Conservation (phyloP, 305 asterid species). For the Stenogyne calaminthoides region DNA sequence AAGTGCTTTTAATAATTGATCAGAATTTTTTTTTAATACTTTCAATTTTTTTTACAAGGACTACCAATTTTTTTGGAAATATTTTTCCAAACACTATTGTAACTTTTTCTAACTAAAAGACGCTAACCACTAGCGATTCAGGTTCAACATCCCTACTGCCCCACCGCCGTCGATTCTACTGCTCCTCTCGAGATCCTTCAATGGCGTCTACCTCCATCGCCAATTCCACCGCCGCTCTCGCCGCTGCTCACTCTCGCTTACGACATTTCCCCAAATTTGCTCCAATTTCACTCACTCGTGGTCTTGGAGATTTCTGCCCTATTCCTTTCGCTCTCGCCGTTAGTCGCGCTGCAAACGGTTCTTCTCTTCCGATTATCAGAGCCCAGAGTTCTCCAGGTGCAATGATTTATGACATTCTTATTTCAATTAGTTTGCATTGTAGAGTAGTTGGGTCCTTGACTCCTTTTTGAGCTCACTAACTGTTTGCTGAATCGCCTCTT, state of each 20-base stretch:
- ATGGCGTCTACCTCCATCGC: slow-evolving; percentile 38
- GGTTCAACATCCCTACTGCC: background rate
- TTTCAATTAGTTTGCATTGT: background rate
- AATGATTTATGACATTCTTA: background rate
- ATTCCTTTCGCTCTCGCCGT: slow-evolving; percentile 29
- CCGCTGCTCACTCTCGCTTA: slow-evolving; percentile 25
- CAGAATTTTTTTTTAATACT: too few relatives aligned
- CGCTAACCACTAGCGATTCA: background rate
- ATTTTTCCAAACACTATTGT: too few relatives aligned
- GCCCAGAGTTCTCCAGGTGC: slow-evolving; percentile 53
- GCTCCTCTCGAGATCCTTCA: slow-evolving; percentile 19
- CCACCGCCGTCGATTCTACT: background rate
- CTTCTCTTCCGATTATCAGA: slow-evolving; percentile 42
- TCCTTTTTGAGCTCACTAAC: slow-evolving; percentile 12
- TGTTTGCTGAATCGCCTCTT: slow-evolving; percentile 32
- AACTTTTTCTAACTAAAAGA: too few relatives aligned
- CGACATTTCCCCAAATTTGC: slow-evolving; percentile 25
- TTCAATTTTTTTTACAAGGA: too few relatives aligned
- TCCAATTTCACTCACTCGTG: slow-evolving; percentile 31
- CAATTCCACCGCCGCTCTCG: slow-evolving; percentile 29
- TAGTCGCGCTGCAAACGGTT: slow-evolving; percentile 28
- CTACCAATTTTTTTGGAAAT: too few relatives aligned
- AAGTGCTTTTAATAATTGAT: too few relatives aligned
- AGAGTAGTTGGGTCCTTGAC: background rate
- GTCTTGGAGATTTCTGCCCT: slow-evolving; percentile 31